Conservation (phyloP, 1,284 basidiomycete species). For the Caloboletus firmus region DNA sequence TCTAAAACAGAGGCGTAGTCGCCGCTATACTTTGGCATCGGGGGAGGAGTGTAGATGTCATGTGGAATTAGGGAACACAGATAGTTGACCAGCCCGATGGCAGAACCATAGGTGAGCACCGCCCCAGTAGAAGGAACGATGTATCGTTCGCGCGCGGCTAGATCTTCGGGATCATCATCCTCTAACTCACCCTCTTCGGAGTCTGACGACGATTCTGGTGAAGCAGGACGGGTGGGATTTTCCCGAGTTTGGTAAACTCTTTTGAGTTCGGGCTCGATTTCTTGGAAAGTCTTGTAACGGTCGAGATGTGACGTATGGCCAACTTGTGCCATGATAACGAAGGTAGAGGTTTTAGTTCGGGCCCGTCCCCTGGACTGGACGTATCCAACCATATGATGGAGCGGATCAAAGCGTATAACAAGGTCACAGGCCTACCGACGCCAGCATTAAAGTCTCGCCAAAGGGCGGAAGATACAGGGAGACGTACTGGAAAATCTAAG, state of each 20-base stretch:
- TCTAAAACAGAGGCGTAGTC: conserved; percentile 57
- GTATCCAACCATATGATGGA: conserved; percentile 79
- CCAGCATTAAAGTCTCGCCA: conserved; percentile 2
- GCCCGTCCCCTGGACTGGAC: conserved; percentile 84
- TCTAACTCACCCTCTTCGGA: conserved; percentile 37
- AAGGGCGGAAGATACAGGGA: not conserved
- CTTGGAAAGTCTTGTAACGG: conserved; percentile 57
- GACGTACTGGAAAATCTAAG: conserved; percentile 73
- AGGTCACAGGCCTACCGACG: conserved; percentile 68
- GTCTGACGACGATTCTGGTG: conserved; percentile 32
- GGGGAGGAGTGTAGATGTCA: conserved; percentile 63
- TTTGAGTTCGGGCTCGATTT: conserved; percentile 63
- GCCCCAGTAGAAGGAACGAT: conserved; percentile 71
- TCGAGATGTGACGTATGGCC: conserved; percentile 53
- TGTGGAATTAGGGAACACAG: conserved; percentile 74
- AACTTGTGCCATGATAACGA: conserved; percentile 74
- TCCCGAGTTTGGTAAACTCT: conserved; percentile 58
- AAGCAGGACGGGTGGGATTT: conserved; percentile 30
- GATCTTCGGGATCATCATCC: conserved; percentile 52
- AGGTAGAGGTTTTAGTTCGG: conserved; percentile 70
- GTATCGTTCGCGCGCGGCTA: conserved; percentile 67
- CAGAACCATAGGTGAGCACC: conserved; percentile 71
- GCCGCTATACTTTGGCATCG: conserved; percentile 60
- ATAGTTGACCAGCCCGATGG: conserved; percentile 66
- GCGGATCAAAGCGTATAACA: conserved; percentile 77